Percentiles rank a stretch among this genome's conserved stretches.
Conservation (phyloP, 495 filamentous ascomycete genomes). For the Daldinia caldariorum region DNA sequence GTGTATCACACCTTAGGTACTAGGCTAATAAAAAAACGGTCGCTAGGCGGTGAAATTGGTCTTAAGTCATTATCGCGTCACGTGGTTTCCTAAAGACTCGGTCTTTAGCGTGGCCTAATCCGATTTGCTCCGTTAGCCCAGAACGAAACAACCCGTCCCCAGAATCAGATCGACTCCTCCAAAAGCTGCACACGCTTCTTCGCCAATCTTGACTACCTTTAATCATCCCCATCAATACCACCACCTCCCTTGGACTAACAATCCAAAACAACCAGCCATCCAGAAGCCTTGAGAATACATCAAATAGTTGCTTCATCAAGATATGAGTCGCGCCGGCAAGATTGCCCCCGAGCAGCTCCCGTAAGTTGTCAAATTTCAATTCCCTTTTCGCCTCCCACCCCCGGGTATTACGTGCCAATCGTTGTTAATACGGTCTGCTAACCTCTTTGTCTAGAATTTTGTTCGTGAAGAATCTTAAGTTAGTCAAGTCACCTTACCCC, state of each 20-base stretch:
- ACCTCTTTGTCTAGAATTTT: conserved; percentile 45
- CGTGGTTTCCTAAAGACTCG: conserved; percentile 30
- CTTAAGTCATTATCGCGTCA: conserved; percentile 34
- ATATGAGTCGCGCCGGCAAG: conserved; percentile 80
- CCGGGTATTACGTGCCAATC: not conserved
- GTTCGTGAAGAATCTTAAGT: conserved; percentile 52
- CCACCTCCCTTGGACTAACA: conserved; percentile 30
- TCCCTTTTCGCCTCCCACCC: conserved; percentile 5
- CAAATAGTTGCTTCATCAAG: conserved; percentile 50
- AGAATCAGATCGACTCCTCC: conserved; percentile 35
- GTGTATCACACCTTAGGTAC: conserved; percentile 1
- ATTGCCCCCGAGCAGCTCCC: conserved; percentile 92
- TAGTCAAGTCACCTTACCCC: conserved; percentile 22
- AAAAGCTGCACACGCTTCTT: conserved; percentile 45
- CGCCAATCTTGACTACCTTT: conserved; percentile 41
- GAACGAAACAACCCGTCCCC: conserved; percentile 30
- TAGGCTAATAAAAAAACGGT: conserved; percentile 10
- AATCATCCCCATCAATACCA: conserved; percentile 31
- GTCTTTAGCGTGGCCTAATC: conserved; percentile 44
- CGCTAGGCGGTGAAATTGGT: conserved; percentile 6
- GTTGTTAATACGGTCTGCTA: conserved; percentile 22
- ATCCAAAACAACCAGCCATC: conserved; percentile 35
- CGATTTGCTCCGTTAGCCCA: conserved; percentile 42
- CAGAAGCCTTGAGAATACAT: conserved; percentile 18
- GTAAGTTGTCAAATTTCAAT: conserved; percentile 58